Base-by-base conservation (phyloP, 2,329 filamentous ascomycete genomes). In the Cytospora piceicola region DNA sequence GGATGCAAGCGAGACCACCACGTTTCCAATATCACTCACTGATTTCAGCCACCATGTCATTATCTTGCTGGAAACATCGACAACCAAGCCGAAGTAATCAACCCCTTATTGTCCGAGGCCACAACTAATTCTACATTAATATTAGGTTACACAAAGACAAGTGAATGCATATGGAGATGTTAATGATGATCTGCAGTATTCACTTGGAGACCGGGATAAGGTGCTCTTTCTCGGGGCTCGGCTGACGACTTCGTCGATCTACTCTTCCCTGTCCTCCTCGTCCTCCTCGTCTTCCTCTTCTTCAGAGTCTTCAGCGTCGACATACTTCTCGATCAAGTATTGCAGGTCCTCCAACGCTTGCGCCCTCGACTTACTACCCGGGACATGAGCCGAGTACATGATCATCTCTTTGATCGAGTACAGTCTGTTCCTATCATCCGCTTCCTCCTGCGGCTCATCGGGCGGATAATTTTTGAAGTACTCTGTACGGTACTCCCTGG, bases 401-500 rank as follows among this genome's bases (percentile, higher is more conserved):
- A 67, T 54, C 52, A 58, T 61, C 29, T 53, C 52, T 56, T 64
- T 64, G 24, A 58, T n/a, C 29, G 55, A 51, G 24, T 67, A 67
- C 34, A 67, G 46, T 34, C 66, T 54, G 58, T 67, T 67, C 20
- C 66, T 57, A 39, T 67, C 66, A 32, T 67, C 66, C 4, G 42
- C 64, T 58, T 67, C 66, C 51, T 67, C 66, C 34, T 65, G 56
- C 6, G 64, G 66, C 64, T 68, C 60, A 29, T 58, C 57, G 14
- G 66, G 49, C 34, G 61, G 55, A 34, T 58, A 63, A 42, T 68
- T 63, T 30, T 52, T 56, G n/a, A 68, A 59, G 63, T 68, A 68
- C 64, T 66, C 64, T 30, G 46, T 42, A n/a, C 64, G 56, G 54
- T 63, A 66, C 32, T 56, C 60, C 39, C 58, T 53, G 17, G 60